These are phyloP conservation scores for Collariella sp. DNA, from an alignment of 495 filamentous ascomycete genomes.

Conservation along the genomic window DNA sequence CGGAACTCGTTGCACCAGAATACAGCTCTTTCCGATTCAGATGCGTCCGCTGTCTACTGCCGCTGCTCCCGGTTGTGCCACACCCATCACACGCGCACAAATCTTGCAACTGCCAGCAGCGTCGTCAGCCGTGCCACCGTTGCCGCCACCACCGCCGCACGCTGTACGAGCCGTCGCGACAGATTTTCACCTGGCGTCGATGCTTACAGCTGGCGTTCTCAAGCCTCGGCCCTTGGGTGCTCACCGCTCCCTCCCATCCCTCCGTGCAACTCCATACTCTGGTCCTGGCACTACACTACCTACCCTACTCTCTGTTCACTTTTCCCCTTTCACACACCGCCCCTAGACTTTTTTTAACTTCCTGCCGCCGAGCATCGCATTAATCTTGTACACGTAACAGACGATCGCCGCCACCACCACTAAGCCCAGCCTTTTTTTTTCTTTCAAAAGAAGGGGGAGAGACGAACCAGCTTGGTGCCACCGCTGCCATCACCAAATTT, in stretches of 20 bases:
- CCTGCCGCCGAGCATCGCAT: neutral
- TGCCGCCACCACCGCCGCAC: neutral
- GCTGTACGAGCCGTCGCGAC: neutral
- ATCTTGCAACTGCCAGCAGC: neutral
- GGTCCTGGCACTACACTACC: constrained; percentile 9
- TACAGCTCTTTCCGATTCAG: neutral
- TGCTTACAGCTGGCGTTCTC: neutral
- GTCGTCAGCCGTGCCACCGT: neutral
- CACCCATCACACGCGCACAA: neutral
- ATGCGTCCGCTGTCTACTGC: neutral
- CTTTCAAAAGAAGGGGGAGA: neutral
- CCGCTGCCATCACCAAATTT: too few species aligned
- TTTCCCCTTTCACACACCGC: neutral
- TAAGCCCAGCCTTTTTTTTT: neutral
- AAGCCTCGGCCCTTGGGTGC: neutral
- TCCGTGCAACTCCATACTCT: constrained; percentile 8
- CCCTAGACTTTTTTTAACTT: neutral
- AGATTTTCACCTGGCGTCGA: neutral
- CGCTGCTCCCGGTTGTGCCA: neutral
- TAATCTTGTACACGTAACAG: constrained; percentile 11
- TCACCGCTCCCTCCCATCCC: constrained; percentile 2
- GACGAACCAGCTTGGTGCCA: neutral
- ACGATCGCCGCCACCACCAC: constrained; percentile 16
- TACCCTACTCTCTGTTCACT: neutral
- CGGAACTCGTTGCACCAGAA: constrained; percentile 9